A percentile compares a stretch with the other conserved stretches of the same genome.
These are phyloP conservation scores for Lyophyllum shimeji DNA, from an alignment of 768 basidiomycete genomes.

Conservation along the genomic window DNA sequence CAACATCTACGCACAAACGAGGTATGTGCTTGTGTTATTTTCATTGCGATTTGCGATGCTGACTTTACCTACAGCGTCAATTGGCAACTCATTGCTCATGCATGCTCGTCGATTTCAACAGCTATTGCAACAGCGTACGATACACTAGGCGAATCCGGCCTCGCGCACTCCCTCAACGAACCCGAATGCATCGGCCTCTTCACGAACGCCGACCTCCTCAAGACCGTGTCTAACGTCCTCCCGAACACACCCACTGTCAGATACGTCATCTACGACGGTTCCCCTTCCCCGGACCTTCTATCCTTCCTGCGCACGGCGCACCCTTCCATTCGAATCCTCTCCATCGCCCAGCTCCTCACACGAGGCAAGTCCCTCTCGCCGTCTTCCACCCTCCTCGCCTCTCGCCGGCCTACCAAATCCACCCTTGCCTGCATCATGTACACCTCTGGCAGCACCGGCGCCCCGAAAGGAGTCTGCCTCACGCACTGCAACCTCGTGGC, in stretches of 20 bases:
- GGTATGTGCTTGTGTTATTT: slow-evolving; percentile 40
- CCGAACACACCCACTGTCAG: slow-evolving; percentile 75
- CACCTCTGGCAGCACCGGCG: slow-evolving; percentile 87
- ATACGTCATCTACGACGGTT: slow-evolving; percentile 84
- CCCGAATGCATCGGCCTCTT: slow-evolving; percentile 83
- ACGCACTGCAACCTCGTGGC: slow-evolving; percentile 86
- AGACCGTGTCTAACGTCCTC: slow-evolving; percentile 74
- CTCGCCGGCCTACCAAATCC: neutral
- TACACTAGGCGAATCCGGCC: slow-evolving; percentile 85
- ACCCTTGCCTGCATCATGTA: slow-evolving; percentile 53
- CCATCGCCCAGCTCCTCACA: neutral
- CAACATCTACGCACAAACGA: slow-evolving; percentile 89
- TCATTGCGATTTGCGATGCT: slow-evolving; percentile 1
- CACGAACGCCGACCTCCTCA: slow-evolving; percentile 90
- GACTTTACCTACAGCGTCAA: slow-evolving; percentile 49
- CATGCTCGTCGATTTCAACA: slow-evolving; percentile 73
- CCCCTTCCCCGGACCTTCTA: neutral
- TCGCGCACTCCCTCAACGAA: slow-evolving; percentile 86
- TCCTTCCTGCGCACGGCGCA: neutral
- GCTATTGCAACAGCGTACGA: slow-evolving; percentile 96
- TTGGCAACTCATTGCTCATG: slow-evolving; percentile 89
- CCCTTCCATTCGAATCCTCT: neutral
- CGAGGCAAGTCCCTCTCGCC: neutral
- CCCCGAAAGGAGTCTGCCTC: slow-evolving; percentile 93
- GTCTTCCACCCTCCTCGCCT: neutral